Base-by-base conservation (phyloP, 2,329 filamentous ascomycete species). In the Penicillium sp. region DNA sequence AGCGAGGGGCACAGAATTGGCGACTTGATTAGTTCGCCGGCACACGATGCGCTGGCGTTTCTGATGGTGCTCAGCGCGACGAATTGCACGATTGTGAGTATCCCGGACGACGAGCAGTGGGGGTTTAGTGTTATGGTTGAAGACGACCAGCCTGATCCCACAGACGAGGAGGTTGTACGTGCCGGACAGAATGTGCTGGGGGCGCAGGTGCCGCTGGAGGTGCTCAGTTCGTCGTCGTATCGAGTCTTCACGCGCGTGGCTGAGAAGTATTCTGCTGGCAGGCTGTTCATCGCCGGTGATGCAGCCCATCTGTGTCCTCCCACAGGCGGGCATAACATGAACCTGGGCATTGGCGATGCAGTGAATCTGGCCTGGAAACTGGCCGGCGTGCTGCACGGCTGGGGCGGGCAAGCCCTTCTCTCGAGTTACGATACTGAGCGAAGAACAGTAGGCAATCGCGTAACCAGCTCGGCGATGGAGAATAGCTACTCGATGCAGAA, bases 241-340 rank as follows among this genome's bases (percentile, higher is more conserved):
- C 35, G 48, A n/a, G 48, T 51, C 16, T 51, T 51, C 14, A 51
- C 48, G 9, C 48, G 48, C 14, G 16, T 51, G 18, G 48, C 48
- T 5, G 35, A 51, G n/a, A 42, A 33, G 20, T 51, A 51, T 42
- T 51, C 48, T 12, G 12, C 21, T 18, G 48, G 48, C 23, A 21
- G 35, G 8, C 5, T 51, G n/a, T 51, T 51, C 33, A 35, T 51
- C 4, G 48, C 48, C 11, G 48, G 48, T 3, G 30, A 16, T 35
- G 59, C 68, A 40, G 71, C 72, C 6, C 72, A 75, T 56, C 62
- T 65, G 23, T 69, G 66, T 18, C 63, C 66, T n/a, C 69, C 71
- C 1, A 63, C 63, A 3, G 72, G 73, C 3, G 73, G 71, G 0
- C 71, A 74, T 47, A 74, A 73, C 3, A 68, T 74, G 63, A 75